Evolutionary conservation across 2,329 filamentous ascomycete genomes (phyloP), one percentile per base, ranked within the genome.

Genomic region (Fusarium albosuccineum): DNA sequence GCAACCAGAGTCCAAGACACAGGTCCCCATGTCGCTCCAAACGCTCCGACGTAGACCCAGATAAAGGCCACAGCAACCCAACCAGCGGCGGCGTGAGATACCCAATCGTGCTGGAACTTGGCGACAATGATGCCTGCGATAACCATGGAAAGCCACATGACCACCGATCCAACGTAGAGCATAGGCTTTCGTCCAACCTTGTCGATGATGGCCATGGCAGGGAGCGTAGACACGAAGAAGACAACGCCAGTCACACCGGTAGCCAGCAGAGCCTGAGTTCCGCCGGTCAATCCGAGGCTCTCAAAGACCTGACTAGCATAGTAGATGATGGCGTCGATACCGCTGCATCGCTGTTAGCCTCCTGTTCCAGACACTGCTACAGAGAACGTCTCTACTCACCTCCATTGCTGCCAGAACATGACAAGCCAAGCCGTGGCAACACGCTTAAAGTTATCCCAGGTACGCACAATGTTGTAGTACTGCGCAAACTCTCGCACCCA

Each of bases 231-330:
- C 8, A 77, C 62, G 68, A 91, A 89, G 83, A 91, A 90, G 52
- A 88, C 86, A 36, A 92, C 89, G 4, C 90, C 90, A 5, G 91
- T 89, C 0, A 92, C 90, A 9, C 90, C 91, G 0, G 90, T 92
- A 1, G 90, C 90, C 9, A 92, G 81, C 1, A 92, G 82, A 11
- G 83, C 82, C 5, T 83, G 85, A 55, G 85, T 90, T 26, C 85
- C 87, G 6, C 87, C 86, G 1, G 78, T 83, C 13, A 92, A 80
- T 13, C 90, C 89, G 40, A 92, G 86, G 11, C 83, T 86, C 62
- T 84, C 82, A 76, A 92, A 92, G 4, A 92, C 85, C 2, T 86
- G 88, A 0, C 88, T 68, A 5, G 76, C 75, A 9, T 79, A 79
- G 64, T 79, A 89, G 4, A 85, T 83, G 11, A 85, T 69, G 2